These are phyloP conservation scores for Phylloboletellus chloephorus DNA, from an alignment of 1,284 basidiomycete genomes.

Conservation along the genomic window DNA sequence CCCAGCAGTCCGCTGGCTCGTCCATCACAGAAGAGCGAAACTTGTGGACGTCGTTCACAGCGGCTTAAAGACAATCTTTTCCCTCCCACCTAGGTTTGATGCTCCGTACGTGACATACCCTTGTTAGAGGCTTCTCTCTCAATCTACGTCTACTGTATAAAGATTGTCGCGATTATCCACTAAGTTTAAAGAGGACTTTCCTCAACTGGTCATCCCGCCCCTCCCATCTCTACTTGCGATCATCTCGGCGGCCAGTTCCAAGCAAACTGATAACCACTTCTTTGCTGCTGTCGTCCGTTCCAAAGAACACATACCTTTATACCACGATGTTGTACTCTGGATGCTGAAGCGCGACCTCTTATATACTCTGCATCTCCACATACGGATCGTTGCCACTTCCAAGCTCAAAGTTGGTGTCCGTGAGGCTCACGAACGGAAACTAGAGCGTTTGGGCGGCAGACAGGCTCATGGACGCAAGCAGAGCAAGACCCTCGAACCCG, in stretches of 20 bases:
- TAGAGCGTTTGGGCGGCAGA: slow-evolving; percentile 34
- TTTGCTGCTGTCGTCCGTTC: slow-evolving; percentile 71
- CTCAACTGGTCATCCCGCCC: slow-evolving; percentile 56
- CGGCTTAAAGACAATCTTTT: slow-evolving; percentile 82
- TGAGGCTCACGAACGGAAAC: slow-evolving; percentile 39
- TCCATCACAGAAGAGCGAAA: slow-evolving; percentile 85
- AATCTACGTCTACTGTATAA: not conserved
- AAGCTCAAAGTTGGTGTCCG: slow-evolving; percentile 68
- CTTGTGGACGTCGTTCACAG: slow-evolving; percentile 81
- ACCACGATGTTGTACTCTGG: slow-evolving; percentile 87
- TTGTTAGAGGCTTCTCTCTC: not conserved
- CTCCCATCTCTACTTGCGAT: slow-evolving; percentile 70
- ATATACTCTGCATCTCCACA: slow-evolving; percentile 79
- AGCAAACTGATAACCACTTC: slow-evolving; percentile 60
- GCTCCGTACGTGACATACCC: slow-evolving; percentile 48
- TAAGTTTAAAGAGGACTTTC: slow-evolving; percentile 68
- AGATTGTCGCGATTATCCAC: slow-evolving; percentile 58
- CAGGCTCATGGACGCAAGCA: slow-evolving; percentile 21
- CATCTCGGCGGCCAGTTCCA: slow-evolving; percentile 63
- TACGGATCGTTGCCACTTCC: slow-evolving; percentile 77
- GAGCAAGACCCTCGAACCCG: slow-evolving; percentile 21
- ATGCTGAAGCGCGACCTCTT: slow-evolving; percentile 84
- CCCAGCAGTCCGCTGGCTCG: slow-evolving; percentile 86
- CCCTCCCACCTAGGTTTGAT: slow-evolving; percentile 63
- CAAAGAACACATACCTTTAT: slow-evolving; percentile 64